Evolutionary conservation across 2,329 filamentous ascomycete genomes (phyloP).

Genomic region (Trichoderma sp.): DNA sequence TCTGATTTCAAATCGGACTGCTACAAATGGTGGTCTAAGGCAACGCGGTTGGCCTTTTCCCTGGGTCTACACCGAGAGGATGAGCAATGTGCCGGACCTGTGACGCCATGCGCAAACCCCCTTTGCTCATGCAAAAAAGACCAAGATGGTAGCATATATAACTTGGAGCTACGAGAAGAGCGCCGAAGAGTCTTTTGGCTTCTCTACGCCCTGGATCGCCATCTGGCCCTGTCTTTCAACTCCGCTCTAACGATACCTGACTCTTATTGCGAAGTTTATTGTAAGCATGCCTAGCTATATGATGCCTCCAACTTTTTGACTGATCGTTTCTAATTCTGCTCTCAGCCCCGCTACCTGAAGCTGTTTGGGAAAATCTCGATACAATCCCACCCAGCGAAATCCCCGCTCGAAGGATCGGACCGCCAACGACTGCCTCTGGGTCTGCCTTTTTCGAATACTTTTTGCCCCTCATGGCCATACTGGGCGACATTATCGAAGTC

Average conservation of each 20-base stretch:
- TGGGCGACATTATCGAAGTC: constrained; percentile 51
- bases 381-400: constrained; percentile 33
- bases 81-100: constrained; percentile 33
- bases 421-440: constrained; percentile 42
- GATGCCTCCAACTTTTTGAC: no score
- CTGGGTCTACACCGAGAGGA: constrained; percentile 43
- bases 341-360: constrained; percentile 43
- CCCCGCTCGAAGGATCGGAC: constrained; percentile 40
- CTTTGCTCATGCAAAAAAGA: constrained; percentile 36
- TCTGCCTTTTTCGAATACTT: constrained; percentile 53
- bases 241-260: constrained; percentile 46
- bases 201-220: constrained; percentile 48
- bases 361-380: constrained; percentile 43
- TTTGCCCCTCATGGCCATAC: constrained; percentile 49
- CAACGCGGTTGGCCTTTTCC: constrained; percentile 40
- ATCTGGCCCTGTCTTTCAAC: constrained; percentile 51
- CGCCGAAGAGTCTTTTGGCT: constrained; percentile 50
- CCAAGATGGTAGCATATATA: constrained; percentile 28
- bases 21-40: constrained; percentile 50
- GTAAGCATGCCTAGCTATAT: constrained; percentile 27
- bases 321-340: background rate
- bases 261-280: constrained; percentile 45
- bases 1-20: constrained; percentile 52
- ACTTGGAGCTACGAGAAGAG: constrained; percentile 48
- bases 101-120: constrained; percentile 36